A percentile compares a stretch with the other conserved stretches of the same genome.
Evolutionary conservation across 1,139 yeast species (phyloP).

Genomic region (Suhomyces choctaworum): DNA sequence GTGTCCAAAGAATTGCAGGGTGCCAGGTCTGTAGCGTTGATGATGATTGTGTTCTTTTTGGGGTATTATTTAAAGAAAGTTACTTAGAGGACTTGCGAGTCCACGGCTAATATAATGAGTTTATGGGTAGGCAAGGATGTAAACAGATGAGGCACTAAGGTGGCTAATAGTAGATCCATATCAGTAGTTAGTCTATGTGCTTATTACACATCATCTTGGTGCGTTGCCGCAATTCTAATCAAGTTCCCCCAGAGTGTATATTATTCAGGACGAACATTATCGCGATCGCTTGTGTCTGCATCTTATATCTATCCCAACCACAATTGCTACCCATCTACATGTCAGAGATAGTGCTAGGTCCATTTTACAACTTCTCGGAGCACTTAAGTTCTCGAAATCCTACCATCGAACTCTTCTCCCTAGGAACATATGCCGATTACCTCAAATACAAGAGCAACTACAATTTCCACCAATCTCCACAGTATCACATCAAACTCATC

Average conservation of each 20-base stretch:
- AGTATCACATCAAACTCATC: slow-evolving; percentile 24
- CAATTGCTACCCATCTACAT: too few relatives aligned
- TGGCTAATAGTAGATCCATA: too few relatives aligned
- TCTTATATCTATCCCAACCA: too few relatives aligned
- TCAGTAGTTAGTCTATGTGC: too few relatives aligned
- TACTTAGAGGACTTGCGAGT: slow-evolving; percentile 5
- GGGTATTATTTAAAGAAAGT: slow-evolving; percentile 11
- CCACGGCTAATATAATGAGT: slow-evolving; percentile 1
- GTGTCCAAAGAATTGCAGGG: slow-evolving; percentile 13
- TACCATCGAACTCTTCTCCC: slow-evolving; percentile 40
- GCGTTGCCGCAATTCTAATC: too few relatives aligned
- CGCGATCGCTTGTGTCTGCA: too few relatives aligned
- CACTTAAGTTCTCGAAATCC: slow-evolving; percentile 6
- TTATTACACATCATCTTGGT: too few relatives aligned
- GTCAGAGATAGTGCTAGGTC: slow-evolving; percentile 4
- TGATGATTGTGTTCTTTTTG: slow-evolving; percentile 11
- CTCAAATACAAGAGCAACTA: slow-evolving; percentile 20
- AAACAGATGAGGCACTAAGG: too few relatives aligned
- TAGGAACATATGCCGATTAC: slow-evolving; percentile 35
- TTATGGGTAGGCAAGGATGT: too few relatives aligned
- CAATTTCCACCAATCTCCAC: slow-evolving; percentile 11
- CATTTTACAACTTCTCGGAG: slow-evolving; percentile 14
- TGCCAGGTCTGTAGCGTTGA: slow-evolving; percentile 11
- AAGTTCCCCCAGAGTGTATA: too few relatives aligned
- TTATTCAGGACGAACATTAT: too few relatives aligned